Conservation (phyloP, 2,329 filamentous ascomycete genomes). For the Cordyceps farinosa region DNA sequence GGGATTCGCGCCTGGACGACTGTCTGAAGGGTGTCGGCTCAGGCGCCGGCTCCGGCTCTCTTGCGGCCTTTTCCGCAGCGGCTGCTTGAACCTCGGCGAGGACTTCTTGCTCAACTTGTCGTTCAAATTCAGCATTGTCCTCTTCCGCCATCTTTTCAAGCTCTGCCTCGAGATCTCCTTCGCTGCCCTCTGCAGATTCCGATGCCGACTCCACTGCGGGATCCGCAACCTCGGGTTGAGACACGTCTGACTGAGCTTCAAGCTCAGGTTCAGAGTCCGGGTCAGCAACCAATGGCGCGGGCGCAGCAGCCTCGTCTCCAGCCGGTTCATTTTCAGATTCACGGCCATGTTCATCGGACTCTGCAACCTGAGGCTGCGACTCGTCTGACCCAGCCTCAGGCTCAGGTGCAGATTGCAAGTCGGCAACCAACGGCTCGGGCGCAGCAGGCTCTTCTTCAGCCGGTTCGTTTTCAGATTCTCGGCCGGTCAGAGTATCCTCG, state of each 20-base stretch:
- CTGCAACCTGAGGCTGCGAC: neutral
- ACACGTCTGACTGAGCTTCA: neutral
- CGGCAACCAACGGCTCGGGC: neutral
- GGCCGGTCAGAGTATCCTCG: conserved; percentile 17
- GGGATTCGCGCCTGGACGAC: conserved; percentile 21
- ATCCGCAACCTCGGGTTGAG: neutral
- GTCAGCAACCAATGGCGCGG: neutral
- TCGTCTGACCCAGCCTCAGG: neutral
- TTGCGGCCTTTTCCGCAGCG: neutral
- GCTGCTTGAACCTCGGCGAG: neutral
- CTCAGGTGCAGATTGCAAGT: neutral
- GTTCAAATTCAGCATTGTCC: neutral
- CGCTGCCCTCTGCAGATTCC: neutral
- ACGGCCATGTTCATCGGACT: neutral
- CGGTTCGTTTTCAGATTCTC: conserved; percentile 9
- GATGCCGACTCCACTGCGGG: neutral
- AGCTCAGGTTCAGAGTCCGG: conserved; percentile 3
- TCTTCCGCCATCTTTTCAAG: neutral
- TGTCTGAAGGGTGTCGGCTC: conserved; percentile 21
- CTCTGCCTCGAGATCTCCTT: neutral
- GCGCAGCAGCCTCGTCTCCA: neutral
- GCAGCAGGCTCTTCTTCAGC: neutral
- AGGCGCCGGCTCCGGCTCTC: neutral
- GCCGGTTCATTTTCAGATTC: neutral
- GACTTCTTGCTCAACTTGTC: conserved; percentile 6